Evolutionary conservation across 2,329 filamentous ascomycete species (phyloP), one percentile per base, ranked within the genome.

Genomic region (Fusarium ambrosium): DNA sequence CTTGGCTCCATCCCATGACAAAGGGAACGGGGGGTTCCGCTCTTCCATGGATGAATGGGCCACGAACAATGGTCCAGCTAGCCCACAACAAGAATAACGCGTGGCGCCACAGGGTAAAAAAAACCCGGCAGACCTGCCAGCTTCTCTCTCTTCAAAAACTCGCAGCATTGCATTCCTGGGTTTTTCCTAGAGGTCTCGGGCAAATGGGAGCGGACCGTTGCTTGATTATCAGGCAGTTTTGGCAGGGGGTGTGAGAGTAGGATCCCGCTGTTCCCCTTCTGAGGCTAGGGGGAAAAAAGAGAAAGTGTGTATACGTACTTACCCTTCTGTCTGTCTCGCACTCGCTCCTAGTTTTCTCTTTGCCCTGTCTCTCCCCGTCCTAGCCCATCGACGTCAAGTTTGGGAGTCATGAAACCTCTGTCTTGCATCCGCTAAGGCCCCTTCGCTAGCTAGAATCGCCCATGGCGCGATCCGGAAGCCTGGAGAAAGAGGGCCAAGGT

Each of bases 191-290:
- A 24, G 24, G 36, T 29, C 41, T 62, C 59, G 59, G 59, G 29
- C 59, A 62, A 62, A 62, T 48, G 59, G 59, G 59, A 62, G 41
- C 59, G 24, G 59, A 22, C 27, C 29, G 48, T 29, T 29, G 48
- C 48, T 53, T 53, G 48, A 53, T n/a, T 29, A 53, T 53, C 48
- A 53, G 48, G 48, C 48, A 53, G 48, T 29, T 29, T 48, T 48
- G 59, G 27, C 59, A 48, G 27, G 39, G 59, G 56, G 18, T 37
- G 29, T 18, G 14, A 58, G 55, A 24, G 53, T 34, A 22, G 53
- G 53, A 56, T 22, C 53, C 29, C 18, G 16, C 14, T 55, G 24
- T 29, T 53, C 48, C 24, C 24, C 51, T 55, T 22, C 16, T 22
- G 11, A 36, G 29, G 32, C 29, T 36, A 10, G 53, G 32, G 53